phyloP scores from a whole-genome alignment of 768 basidiomycete species.

The Pisolithus orientalis region DNA sequence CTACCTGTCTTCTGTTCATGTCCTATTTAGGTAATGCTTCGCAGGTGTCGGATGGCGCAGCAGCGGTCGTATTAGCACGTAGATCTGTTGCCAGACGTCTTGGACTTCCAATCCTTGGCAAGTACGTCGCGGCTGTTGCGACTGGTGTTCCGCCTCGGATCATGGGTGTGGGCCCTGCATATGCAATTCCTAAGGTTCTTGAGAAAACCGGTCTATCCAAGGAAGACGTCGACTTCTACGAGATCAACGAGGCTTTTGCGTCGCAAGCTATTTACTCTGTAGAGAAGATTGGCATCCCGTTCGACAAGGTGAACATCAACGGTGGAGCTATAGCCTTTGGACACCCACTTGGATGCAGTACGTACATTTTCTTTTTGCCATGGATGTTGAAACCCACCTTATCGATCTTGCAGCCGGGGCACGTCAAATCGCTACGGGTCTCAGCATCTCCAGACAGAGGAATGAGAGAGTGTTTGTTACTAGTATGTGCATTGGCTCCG shows the following conservation, averaged over 20 bases:
- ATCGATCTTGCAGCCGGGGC: conserved; percentile 54
- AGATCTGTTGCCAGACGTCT: conserved; percentile 77
- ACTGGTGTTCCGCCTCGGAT: conserved; percentile 83
- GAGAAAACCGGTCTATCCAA: conserved; percentile 56
- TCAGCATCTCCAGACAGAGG: conserved; percentile 75
- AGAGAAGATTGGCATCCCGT: conserved; percentile 61
- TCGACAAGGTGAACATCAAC: conserved; percentile 76
- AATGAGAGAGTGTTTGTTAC: conserved; percentile 76
- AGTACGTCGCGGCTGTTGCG: conserved; percentile 63
- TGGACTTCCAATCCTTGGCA: conserved; percentile 80
- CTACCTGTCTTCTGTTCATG: background rate
- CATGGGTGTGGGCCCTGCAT: conserved; percentile 91
- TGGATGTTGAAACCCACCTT: conserved; percentile 1
- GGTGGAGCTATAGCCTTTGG: conserved; percentile 91
- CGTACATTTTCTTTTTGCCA: conserved; percentile 25
- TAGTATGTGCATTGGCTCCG: conserved; percentile 86
- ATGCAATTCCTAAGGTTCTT: conserved; percentile 75
- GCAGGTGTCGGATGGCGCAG: conserved; percentile 90
- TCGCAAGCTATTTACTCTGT: conserved; percentile 73
- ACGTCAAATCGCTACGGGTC: conserved; percentile 81
- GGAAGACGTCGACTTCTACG: conserved; percentile 82
- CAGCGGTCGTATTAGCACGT: conserved; percentile 79
- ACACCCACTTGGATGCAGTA: conserved; percentile 82
- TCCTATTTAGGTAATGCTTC: conserved; percentile 60
- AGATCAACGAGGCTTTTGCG: conserved; percentile 92